Evolutionary conservation across 1,284 basidiomycete genomes (phyloP), one percentile per base, ranked within the genome.

Genomic region (Sparassis latifolia): DNA sequence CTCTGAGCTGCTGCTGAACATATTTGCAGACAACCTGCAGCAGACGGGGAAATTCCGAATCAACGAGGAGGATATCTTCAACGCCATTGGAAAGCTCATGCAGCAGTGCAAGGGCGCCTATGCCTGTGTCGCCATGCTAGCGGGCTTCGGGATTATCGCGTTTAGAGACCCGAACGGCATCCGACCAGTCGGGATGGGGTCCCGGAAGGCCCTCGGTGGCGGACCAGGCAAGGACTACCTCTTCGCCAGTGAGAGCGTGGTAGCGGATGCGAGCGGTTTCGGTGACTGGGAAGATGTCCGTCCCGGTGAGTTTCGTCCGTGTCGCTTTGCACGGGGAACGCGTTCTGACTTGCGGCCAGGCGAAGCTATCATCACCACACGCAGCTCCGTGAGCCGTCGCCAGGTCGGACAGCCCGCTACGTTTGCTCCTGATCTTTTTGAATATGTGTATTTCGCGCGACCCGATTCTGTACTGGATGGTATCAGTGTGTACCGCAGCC

Each of bases 91-190:
- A 30, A 87, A 86, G 32, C 78, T 98, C 66, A 98, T 97, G 89
- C 73, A 79, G 54, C 84, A 93, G 59, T 88, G 85, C 65, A 87
- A 81, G 62, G 97, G 97, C 51, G 96, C 92, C 3, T 99, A 98
- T 71, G 95, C 95, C 1, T 98, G 96, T 66, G 88, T 95, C 27
- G 94, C 91, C 30, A 97, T 99, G 96, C 81, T 99, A 38, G 97
- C 97, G 42, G 97, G 97, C 40, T 99, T 99, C 69, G 97, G 97
- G 4, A 89, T 99, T 59, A 95, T 99, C 64, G 97, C 92, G 0
- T 99, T 99, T 77, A 81, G 97, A 55, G 97, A 99, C 69, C 97
- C 96, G n/a, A 97, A 98, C 67, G 96, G 96, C 51, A 98, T 99
- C 59, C 82, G 96, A 37, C 97, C 96, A 1, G 74, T 94, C 29